These are phyloP conservation scores for Penicillium cosmopolitanum DNA, from an alignment of 495 filamentous ascomycete genomes.

Conservation along the genomic window DNA sequence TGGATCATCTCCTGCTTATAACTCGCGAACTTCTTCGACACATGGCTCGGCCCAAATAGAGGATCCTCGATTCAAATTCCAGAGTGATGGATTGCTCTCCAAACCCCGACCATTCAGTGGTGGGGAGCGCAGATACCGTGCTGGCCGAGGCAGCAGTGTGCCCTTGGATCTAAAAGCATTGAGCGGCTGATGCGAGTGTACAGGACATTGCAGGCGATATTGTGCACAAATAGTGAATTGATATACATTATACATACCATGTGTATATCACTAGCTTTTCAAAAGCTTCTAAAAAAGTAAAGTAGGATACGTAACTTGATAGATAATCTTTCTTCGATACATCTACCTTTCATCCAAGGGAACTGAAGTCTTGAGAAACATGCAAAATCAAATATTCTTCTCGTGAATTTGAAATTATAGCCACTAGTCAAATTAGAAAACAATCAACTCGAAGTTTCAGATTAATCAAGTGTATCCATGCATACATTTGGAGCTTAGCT, in stretches of 20 bases:
- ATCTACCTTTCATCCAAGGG: no score
- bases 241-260: constrained; percentile 22
- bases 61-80: constrained; percentile 85
- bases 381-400: no score
- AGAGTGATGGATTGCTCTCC: constrained; percentile 77
- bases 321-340: no score
- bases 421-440: no score
- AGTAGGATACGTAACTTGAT: background rate
- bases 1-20: constrained; percentile 38
- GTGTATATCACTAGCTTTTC: background rate
- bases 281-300: background rate
- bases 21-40: constrained; percentile 33
- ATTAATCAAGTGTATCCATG: background rate
- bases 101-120: constrained; percentile 81
- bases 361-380: no score
- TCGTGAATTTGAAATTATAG: no score
- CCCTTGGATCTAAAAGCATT: constrained; percentile 76
- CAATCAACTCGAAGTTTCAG: no score
- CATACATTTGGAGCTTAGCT: constrained; percentile 8
- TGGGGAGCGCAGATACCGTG: constrained; percentile 75
- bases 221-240: constrained; percentile 34
- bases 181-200: constrained; percentile 32
- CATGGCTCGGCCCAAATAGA: constrained; percentile 64
- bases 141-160: constrained; percentile 90
- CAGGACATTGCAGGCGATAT: constrained; percentile 32